Conservation (phyloP, 805 yeast genomes). For the Yamadazyma phyllophila region DNA sequence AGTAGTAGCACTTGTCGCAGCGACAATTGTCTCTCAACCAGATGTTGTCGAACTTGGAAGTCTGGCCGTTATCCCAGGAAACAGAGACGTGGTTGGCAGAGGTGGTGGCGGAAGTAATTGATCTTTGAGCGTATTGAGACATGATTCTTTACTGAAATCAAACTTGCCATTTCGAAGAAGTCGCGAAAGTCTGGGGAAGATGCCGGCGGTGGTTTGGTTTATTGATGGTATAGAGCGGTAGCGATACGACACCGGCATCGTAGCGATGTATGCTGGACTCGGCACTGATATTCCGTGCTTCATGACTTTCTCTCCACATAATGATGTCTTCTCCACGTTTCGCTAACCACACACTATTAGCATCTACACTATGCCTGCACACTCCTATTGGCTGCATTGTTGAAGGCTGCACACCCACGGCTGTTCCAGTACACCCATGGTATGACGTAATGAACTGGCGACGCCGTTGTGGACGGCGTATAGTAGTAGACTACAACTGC, state of each 20-base stretch:
- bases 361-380: no score
- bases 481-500: no score
- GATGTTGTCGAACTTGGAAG: conserved; percentile 38
- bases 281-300: no score
- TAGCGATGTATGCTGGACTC: neutral
- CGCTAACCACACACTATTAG: no score
- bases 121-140: neutral
- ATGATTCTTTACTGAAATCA: neutral
- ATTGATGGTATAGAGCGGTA: no score
- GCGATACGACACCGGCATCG: no score
- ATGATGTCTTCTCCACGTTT: neutral
- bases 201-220: neutral
- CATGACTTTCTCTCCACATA: no score
- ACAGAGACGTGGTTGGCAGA: neutral
- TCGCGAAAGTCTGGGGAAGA: neutral
- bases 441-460: no score
- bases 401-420: no score
- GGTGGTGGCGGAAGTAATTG: neutral
- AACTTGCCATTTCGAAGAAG: neutral
- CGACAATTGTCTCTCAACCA: conserved; percentile 70
- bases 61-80: conserved; percentile 3
- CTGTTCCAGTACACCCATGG: no score
- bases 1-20: conserved; percentile 53
- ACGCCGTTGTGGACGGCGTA: no score
- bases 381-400: no score